A percentile compares a stretch with the other conserved stretches of the same genome.
phyloP scores from a whole-genome alignment of 257 asterid species.

The Jacaranda mimosifolia region DNA sequence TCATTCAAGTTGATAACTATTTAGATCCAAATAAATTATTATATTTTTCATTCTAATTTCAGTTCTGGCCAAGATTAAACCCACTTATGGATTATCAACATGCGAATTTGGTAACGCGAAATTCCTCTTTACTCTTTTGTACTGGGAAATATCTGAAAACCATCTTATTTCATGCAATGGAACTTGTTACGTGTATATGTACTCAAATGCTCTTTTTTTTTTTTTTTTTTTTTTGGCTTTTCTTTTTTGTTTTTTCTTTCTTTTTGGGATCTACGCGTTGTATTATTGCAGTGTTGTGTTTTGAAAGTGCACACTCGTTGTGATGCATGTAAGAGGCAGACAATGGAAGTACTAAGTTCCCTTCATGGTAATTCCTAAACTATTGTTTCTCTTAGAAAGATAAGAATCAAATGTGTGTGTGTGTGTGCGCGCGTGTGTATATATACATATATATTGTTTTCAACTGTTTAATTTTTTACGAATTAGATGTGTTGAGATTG shows the following conservation, averaged over 20 bases:
- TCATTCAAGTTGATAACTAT: background rate
- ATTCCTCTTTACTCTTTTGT: background rate
- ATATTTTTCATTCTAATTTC: background rate
- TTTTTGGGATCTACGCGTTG: background rate
- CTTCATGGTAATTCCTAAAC: conserved; percentile 44
- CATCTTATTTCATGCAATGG: background rate
- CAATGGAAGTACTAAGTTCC: conserved; percentile 48
- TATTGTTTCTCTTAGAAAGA: background rate
- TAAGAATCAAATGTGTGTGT: background rate
- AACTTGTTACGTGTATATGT: background rate
- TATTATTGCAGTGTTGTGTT: conserved; percentile 46
- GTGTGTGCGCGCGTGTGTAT: too few species aligned
- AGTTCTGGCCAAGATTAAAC: background rate
- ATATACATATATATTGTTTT: too few species aligned
- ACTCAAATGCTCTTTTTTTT: background rate
- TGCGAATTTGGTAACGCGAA: conserved; percentile 36
- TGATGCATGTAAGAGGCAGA: conserved; percentile 53
- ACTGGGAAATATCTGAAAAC: background rate
- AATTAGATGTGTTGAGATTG: background rate
- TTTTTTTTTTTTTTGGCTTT: background rate
- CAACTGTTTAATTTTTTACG: background rate
- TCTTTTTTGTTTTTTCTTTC: background rate
- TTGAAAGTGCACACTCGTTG: conserved; percentile 51
- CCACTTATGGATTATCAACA: conserved; percentile 28
- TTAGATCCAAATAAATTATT: background rate